Evolutionary conservation across 371 early-diverging fungal species (phyloP).

Genomic region (Mortierella sp.): DNA sequence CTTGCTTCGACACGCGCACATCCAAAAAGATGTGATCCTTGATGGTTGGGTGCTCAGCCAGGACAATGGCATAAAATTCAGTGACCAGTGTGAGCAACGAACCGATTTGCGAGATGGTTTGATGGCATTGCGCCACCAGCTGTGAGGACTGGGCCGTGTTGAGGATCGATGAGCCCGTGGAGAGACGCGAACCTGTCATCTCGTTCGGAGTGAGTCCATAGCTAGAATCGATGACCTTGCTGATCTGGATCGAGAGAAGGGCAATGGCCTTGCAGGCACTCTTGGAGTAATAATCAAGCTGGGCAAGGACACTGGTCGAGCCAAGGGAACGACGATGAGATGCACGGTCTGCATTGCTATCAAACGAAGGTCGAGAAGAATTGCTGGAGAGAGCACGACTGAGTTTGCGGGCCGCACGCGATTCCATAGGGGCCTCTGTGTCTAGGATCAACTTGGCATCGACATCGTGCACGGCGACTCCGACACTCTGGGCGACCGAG

Average conservation of each 20-base stretch:
- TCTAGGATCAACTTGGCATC: conserved; percentile 57
- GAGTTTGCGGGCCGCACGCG: conserved; percentile 6
- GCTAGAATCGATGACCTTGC: conserved; percentile 28
- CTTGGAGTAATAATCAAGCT: conserved; percentile 40
- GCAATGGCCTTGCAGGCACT: conserved; percentile 37
- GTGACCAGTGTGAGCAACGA: conserved; percentile 43
- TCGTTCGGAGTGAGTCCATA: conserved; percentile 10
- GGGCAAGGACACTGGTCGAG: conserved; percentile 18
- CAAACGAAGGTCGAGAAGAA: conserved; percentile 15
- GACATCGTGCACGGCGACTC: conserved; percentile 65
- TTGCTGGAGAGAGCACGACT: conserved; percentile 27
- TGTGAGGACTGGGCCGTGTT: conserved; percentile 51
- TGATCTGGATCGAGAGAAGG: conserved; percentile 22
- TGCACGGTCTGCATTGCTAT: conserved; percentile 14
- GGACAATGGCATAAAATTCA: conserved; percentile 50
- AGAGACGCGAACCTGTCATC: conserved; percentile 24
- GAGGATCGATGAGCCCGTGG: conserved; percentile 29
- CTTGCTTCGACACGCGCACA: conserved; percentile 72
- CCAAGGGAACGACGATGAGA: conserved; percentile 1
- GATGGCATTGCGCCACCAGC: conserved; percentile 50
- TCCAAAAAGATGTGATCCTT: conserved; percentile 60
- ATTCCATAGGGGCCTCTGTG: conserved; percentile 26
- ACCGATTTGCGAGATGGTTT: conserved; percentile 45
- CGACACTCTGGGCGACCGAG: conserved; percentile 75
- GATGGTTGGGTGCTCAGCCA: conserved; percentile 49